These are phyloP conservation scores for Starmerella apis DNA, from an alignment of 805 yeast species.

Conservation along the genomic window DNA sequence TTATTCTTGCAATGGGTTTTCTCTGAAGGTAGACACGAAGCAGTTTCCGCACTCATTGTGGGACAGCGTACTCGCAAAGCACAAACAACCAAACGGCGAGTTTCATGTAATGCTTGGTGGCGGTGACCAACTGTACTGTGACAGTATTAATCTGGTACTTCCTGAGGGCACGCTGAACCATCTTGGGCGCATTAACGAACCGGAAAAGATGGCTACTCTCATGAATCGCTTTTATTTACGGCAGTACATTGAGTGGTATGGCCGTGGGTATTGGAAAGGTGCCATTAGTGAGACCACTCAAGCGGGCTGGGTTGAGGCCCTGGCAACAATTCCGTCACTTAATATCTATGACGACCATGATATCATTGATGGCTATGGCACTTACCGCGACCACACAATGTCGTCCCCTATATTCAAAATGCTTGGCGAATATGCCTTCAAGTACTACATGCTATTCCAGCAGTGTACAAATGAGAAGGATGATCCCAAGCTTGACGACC, in stretches of 20 bases:
- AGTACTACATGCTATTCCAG: constrained; percentile 83
- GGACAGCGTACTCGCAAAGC: constrained; percentile 71
- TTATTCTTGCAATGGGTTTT: constrained; percentile 85
- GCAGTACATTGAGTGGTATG: constrained; percentile 81
- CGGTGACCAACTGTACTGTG: constrained; percentile 92
- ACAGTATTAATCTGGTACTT: constrained; percentile 53
- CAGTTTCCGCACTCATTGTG: constrained; percentile 68
- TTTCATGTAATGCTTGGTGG: constrained; percentile 97
- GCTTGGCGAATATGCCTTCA: constrained; percentile 70
- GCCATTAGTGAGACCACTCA: constrained; percentile 55
- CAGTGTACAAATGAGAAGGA: constrained; percentile 55
- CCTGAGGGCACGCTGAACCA: constrained; percentile 19
- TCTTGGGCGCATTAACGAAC: constrained; percentile 49
- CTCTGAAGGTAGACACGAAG: constrained; percentile 56
- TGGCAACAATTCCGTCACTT: constrained; percentile 73
- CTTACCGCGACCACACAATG: constrained; percentile 73
- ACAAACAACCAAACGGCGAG: constrained; percentile 41
- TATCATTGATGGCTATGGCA: constrained; percentile 92
- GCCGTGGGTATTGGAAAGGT: constrained; percentile 78
- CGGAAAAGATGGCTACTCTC: constrained; percentile 36
- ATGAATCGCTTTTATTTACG: constrained; percentile 57
- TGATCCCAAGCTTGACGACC: constrained; percentile 36
- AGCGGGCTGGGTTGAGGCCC: constrained; percentile 56
- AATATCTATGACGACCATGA: constrained; percentile 93
- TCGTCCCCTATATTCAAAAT: constrained; percentile 51